A percentile compares a stretch with the other conserved stretches of the same genome.
These are phyloP conservation scores for Fusarium sp. DNA, from an alignment of 2,329 filamentous ascomycete genomes.

Conservation along the genomic window DNA sequence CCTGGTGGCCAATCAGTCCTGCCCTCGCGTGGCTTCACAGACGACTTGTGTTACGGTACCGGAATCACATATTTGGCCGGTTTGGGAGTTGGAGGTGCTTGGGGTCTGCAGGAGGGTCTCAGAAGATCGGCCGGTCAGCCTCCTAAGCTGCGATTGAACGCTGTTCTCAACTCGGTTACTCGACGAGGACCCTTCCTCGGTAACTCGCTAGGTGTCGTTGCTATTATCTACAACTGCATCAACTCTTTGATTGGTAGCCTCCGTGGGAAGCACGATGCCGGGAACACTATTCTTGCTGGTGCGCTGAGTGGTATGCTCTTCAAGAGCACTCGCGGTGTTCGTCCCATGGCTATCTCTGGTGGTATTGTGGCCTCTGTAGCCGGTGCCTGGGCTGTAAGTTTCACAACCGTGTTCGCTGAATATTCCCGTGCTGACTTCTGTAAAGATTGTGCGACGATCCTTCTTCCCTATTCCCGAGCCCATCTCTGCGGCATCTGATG, in stretches of 20 bases:
- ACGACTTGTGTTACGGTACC: slow-evolving; percentile 97
- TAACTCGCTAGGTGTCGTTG: slow-evolving; percentile 94
- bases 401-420: neutral
- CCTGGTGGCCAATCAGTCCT: slow-evolving; percentile 88
- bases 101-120: slow-evolving; percentile 92
- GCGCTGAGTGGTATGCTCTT: slow-evolving; percentile 92
- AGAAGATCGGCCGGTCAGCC: slow-evolving; percentile 80
- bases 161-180: slow-evolving; percentile 93
- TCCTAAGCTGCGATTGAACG: slow-evolving; percentile 92
- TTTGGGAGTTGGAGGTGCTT: slow-evolving; percentile 85
- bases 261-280: slow-evolving; percentile 87
- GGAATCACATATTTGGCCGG: slow-evolving; percentile 94
- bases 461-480: slow-evolving; percentile 56
- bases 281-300: slow-evolving; percentile 89
- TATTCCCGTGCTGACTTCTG: slow-evolving; percentile 6
- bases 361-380: slow-evolving; percentile 88
- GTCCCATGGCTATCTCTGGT: slow-evolving; percentile 94
- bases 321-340: slow-evolving; percentile 90
- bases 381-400: slow-evolving; percentile 88
- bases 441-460: slow-evolving; percentile 54
- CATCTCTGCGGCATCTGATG: slow-evolving; percentile 42
- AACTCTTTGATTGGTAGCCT: slow-evolving; percentile 85
- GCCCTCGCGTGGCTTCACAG: slow-evolving; percentile 95
- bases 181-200: slow-evolving; percentile 93
- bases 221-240: slow-evolving; percentile 94